Evolutionary conservation across 164 flowering plant genomes (phyloP), one percentile per base, ranked within the genome.

Genomic region (Chimonanthus praecox): DNA sequence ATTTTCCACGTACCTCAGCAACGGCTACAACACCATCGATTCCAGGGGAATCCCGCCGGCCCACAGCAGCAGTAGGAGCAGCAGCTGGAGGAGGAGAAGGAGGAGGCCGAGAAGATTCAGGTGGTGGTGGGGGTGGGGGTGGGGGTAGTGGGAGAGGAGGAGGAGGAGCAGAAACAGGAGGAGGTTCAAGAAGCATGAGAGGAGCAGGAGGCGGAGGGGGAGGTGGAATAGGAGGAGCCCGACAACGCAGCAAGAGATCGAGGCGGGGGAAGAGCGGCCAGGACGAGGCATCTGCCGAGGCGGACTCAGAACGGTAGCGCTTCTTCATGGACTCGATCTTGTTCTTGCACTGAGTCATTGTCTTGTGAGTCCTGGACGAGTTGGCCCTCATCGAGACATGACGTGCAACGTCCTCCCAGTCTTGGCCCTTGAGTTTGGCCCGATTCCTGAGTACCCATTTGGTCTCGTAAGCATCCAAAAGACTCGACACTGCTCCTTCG

Each of bases 311-410:
- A 6, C 99, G 80, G 70, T 92, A 94, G 77, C 97, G 66, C 75
- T 92, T 92, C 88, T 92, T 94, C 97, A 92, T 92, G 67, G 97
- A 94, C 87, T 94, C 99, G 49, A 92, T 91, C 88, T 94, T 94
- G 83, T 94, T 94, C 89, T 92, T 94, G 81, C 99, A 94, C 83
- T 94, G 99, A 6, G 99, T 92, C 66, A 84, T 97, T 2, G 97
- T 94, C 79, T 94, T 94, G 7, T 92, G 86, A 0, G 95, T 81
- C 79, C 86, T 92, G 49, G 88, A 78, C 15, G 65, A 77, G 61
- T 82, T 78, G 5, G 84, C 82, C 2, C 95, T 82, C 0, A 85
- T 72, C 1, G 99, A 94, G 0, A 94, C 99, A 58, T 80, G 75
- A 3, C 80, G 80, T 0, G 99, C 97, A 16, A 94, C 97, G 10